Percentiles rank a stretch among this genome's conserved stretches.
Evolutionary conservation across 2,329 filamentous ascomycete species (phyloP).

Genomic region (Alternaria metachromatica): DNA sequence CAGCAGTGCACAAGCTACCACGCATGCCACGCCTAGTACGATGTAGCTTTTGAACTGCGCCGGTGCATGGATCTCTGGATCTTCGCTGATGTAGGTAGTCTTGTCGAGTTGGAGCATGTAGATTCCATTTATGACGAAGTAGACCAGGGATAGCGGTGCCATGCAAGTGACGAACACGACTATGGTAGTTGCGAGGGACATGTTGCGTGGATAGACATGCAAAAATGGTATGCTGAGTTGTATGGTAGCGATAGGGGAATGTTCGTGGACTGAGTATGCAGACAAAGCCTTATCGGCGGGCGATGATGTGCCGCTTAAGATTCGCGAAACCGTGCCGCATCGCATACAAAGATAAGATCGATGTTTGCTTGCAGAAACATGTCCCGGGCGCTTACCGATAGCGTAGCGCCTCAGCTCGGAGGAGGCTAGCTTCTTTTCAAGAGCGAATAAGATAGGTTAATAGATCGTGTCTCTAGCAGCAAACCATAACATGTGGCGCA

Average conservation of each 20-base stretch:
- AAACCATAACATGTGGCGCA: background rate
- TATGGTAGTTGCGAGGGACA: background rate
- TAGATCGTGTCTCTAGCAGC: too few relatives aligned
- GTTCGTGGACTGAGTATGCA: background rate
- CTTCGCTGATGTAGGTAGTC: too few relatives aligned
- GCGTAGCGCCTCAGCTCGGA: background rate
- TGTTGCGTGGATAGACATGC: background rate
- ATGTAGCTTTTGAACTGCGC: too few relatives aligned
- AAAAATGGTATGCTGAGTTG: accelerated
- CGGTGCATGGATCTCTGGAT: too few relatives aligned
- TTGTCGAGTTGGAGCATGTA: background rate
- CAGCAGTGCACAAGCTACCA: too few relatives aligned
- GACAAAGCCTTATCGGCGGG: background rate
- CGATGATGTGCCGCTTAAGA: background rate
- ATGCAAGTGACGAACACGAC: background rate
- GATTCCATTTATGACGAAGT: background rate
- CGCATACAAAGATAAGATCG: background rate
- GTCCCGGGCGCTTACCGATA: background rate
- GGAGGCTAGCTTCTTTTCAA: background rate
- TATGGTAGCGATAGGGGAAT: background rate
- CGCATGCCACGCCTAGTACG: too few relatives aligned
- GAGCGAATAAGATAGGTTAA: background rate
- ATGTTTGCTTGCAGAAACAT: background rate
- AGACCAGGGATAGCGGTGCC: background rate
- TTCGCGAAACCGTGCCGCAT: background rate